Evolutionary conservation across 768 basidiomycete genomes (phyloP), one percentile per base, ranked within the genome.

Genomic region (Serpula lacrymans): DNA sequence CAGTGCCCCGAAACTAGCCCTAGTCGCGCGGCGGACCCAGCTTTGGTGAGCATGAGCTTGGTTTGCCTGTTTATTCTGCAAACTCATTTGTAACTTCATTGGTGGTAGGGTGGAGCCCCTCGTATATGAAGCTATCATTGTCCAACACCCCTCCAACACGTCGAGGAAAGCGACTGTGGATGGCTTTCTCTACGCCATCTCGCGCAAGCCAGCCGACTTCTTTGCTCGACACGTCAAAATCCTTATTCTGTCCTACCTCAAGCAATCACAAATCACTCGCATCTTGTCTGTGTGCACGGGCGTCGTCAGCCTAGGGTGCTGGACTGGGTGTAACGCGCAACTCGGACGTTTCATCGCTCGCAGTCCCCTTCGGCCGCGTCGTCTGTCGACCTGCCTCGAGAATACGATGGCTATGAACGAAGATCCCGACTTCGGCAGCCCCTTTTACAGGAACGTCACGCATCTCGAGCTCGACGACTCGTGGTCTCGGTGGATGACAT

Each of bases 401-500:
- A n/a, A n/a, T n/a, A n/a, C n/a, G n/a, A 29, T 29, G 28, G 28
- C 28, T 29, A 10, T 29, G 28, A 29, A 29, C 28, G 28, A 29
- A 10, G 28, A 29, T 29, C 14, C 27, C 11, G 17, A 38, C 16
- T 38, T 38, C 31, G 6, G 14, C 6, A 25, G 26, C 16, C 37
- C 37, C 26, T 38, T 38, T 7, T 38, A 33, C 37, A 25, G 21
- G 21, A 28, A 38, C 8, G 17, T 38, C 16, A 38, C 37, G 28
- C 28, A 38, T 16, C 5, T 38, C 13, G 37, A 38, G 17, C 7
- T 38, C 6, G 18, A 38, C 14, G 37, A 38, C 31, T 26, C 27
- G 18, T 38, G 37, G 37, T 25, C 25, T 13, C 37, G 31, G 37
- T 26, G 26, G 14, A 33, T 38, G 6, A 18, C 14, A 17, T 34